Base-by-base conservation (phyloP, 192 early-diverging fungal genomes). In the Podila epicladia region DNA sequence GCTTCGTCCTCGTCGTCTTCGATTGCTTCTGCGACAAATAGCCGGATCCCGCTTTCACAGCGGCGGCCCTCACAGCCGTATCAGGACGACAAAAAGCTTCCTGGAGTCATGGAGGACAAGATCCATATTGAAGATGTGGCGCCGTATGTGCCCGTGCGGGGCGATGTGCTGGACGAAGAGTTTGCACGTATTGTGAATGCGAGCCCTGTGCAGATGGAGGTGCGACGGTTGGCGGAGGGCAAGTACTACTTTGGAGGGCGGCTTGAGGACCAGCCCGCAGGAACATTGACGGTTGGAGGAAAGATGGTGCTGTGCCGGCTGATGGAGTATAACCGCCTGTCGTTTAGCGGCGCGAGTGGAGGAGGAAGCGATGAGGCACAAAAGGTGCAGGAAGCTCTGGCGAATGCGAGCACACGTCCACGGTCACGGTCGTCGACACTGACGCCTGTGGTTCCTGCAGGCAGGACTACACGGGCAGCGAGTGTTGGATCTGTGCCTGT, bases 111-210 rank as follows among this genome's bases (percentile, higher is more conserved):
- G 50, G 55, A 82, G 41, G 26, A 55, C 50, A 31, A 71, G 32
- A 62, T 71, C 41, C 55, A 37, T 4, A 37, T 37, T 12, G 45
- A 65, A 7, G 26, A 65, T 59, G 37, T 49, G 20, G 29, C 73
- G 0, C 68, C 71, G 11, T 90, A 90, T 71, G 62, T 63, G 4
- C 74, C 86, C 7, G 58, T 78, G n/a, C 74, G 67, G 31, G 83
- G 80, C 33, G 89, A 90, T 73, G 85, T 82, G 31, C 55, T 90
- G 48, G 89, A 90, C 45, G 69, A 82, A 38, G 86, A 87, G 60
- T 79, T 90, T 53, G 89, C 83, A 33, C 71, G 74, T 49, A 78
- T 87, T 19, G 62, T 90, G 41, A 88, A 90, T 67, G 67, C 76
- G 11, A 85, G 35, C 35, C 35, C 35, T 37, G 35, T 37, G 9